Evolutionary conservation across 2,329 filamentous ascomycete genomes (phyloP), one percentile per base, ranked within the genome.

Genomic region (Fusarium sp.): DNA sequence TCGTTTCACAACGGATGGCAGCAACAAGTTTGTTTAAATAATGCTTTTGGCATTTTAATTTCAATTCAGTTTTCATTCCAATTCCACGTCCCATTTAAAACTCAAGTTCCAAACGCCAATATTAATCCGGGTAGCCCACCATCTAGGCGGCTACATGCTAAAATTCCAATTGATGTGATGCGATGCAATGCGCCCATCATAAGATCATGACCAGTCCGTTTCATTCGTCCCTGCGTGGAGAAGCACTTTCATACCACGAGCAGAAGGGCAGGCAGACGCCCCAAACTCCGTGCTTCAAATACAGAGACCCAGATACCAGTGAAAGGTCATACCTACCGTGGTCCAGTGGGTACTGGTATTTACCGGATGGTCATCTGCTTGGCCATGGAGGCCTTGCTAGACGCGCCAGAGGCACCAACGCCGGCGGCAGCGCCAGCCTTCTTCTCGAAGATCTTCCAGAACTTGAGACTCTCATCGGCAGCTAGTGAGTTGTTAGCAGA

Each of bases 361-460:
- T 88, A 96, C 77, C 92, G 90, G 78, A 95, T 95, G 45, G 94
- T 97, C 92, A 97, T 97, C 80, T 95, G 93, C 89, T 97, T 97
- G 78, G 89, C 89, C 86, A 95, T 91, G 75, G 92, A 89, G 56
- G 92, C 93, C 83, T 95, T 95, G 80, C 87, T 88, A 49, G 90
- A 90, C 62, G 91, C 84, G 67, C 89, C 89, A 60, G 90, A 86
- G 72, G 87, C 85, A 63, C 88, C 86, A 55, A 89, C 84, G 48
- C 88, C 87, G 51, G 90, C 87, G 63, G 87, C 83, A 61, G 87
- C 84, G 56, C 93, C 94, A 19, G 94, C 85, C 88, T 97, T 98
- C 88, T 97, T 97, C 87, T 99, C 96, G 77, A 99, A 99, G 74
- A 99, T 87, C 89, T 99, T 99, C 96, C 96, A 99, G 87, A 99